Base-by-base conservation (phyloP, 2,329 filamentous ascomycete genomes). In the Aspergillus ochraceoroseus region DNA sequence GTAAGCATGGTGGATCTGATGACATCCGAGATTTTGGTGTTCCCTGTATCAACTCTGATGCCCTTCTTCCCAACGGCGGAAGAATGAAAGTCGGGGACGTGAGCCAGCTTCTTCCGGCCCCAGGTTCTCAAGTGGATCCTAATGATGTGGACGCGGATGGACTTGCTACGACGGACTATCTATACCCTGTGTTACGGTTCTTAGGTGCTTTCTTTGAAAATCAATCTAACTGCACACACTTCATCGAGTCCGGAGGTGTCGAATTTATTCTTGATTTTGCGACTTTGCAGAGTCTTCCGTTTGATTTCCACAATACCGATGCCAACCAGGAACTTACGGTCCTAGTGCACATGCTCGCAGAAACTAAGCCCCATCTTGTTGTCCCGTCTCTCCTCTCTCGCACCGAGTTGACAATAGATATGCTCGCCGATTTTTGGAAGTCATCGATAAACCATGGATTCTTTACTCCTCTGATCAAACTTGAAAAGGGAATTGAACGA, bases 211-310 rank as follows among this genome's bases (percentile, higher is more conserved):
- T 92, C 59, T 79, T 92, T 44, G 76, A 79, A 47, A 94, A 94
- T 56, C 73, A 77, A 41, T 73, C 73, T 22, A 75, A 94, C 53
- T 89, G 85, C 62, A 70, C 73, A 12, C 75, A 77, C 15, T 90
- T 95, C 56, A 80, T 92, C 47, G 79, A 85, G 39, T 76, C 77
- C 34, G 87, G 88, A 42, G 92, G 87, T 5, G 80, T 90, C 15
- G 87, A 95, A 61, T 74, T 84, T 35, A 72, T 96, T 13, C 72
- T 98, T 38, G 87, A 95, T 57, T 79, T 95, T 40, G 83, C 83
- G 27, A 86, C 85, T 38, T 78, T 89, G 19, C 84, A 87, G 4
- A 89, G 87, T 59, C 73, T 96, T 32, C 80, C 87, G 1, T 80
- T 81, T 52, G 77, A 85, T 55, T 82, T 85, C 56, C 76, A 81